Evolutionary conservation across 2,329 filamentous ascomycete species (phyloP).

Genomic region (Verticillium nubilum): DNA sequence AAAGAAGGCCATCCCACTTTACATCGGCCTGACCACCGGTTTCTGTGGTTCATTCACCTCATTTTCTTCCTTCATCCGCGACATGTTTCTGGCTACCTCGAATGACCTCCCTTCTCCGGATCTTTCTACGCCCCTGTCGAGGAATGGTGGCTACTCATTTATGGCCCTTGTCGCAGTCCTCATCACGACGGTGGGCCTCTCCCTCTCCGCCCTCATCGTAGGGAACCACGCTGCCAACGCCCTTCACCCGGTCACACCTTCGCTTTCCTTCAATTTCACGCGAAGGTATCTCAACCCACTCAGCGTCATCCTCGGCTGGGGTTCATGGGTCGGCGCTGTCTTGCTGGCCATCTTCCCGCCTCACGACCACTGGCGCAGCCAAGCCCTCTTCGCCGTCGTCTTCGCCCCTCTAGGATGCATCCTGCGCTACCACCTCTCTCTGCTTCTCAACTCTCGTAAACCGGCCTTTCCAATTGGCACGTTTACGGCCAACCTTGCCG

Average conservation of each 20-base stretch:
- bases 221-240: slow-evolving; percentile 71
- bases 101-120: slow-evolving; percentile 57
- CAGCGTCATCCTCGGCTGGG: slow-evolving; percentile 60
- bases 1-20: slow-evolving; percentile 85
- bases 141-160: slow-evolving; percentile 75
- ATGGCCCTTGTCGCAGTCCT: slow-evolving; percentile 73
- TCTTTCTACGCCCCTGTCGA: slow-evolving; percentile 26
- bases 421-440: slow-evolving; percentile 65
- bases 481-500: slow-evolving; percentile 74
- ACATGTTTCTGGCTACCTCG: slow-evolving; percentile 71
- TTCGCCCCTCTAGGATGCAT: slow-evolving; percentile 81
- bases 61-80: slow-evolving; percentile 81
- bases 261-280: slow-evolving; percentile 49
- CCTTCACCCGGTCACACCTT: slow-evolving; percentile 52
- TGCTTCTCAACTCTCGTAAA: slow-evolving; percentile 63
- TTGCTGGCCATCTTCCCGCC: slow-evolving; percentile 69
- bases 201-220: slow-evolving; percentile 60
- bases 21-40: slow-evolving; percentile 79
- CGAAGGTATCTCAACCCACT: slow-evolving; percentile 60
- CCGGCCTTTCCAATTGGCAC: slow-evolving; percentile 78
- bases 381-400: slow-evolving; percentile 69
- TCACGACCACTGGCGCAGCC: slow-evolving; percentile 67
- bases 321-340: slow-evolving; percentile 73
- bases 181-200: slow-evolving; percentile 66
- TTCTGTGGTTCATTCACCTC: slow-evolving; percentile 89